Evolutionary conservation across 352 stramenopile genomes (phyloP).

Genomic region (Blastocystis sp.): DNA sequence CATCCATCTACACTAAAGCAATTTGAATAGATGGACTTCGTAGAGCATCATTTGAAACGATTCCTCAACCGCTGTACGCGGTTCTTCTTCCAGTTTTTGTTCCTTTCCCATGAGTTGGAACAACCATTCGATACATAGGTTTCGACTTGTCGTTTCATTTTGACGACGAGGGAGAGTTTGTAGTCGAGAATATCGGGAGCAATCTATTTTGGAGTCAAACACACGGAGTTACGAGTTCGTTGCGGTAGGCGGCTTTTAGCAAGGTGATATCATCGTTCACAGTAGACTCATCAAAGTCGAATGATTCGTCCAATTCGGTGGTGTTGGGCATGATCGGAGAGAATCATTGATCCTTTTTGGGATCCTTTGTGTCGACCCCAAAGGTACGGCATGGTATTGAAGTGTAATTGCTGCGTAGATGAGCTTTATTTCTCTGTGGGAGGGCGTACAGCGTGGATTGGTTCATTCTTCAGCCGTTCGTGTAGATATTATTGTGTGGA

Average conservation of each 20-base stretch:
- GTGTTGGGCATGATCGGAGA: not conserved
- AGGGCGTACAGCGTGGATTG: not conserved
- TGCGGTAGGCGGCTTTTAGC: not conserved
- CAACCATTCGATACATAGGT: not conserved
- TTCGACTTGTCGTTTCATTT: not conserved
- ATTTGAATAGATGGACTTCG: not conserved
- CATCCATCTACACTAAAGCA: not conserved
- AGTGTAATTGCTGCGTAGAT: not conserved
- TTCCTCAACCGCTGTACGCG: not conserved
- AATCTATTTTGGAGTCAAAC: not conserved
- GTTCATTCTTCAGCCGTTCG: not conserved
- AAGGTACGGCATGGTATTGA: too few species aligned
- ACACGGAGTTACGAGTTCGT: not conserved
- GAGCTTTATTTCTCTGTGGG: not conserved
- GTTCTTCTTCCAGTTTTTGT: not conserved
- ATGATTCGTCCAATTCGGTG: not conserved
- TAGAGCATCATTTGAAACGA: constrained; percentile 22
- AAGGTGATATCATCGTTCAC: not conserved
- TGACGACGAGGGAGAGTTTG: not conserved
- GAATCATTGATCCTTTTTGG: too few species aligned
- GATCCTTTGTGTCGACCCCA: too few species aligned
- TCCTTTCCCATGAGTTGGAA: not conserved
- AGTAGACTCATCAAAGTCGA: not conserved
- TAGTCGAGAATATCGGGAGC: not conserved
- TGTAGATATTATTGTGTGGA: not conserved